These are phyloP conservation scores for Boletus holoroseus DNA, from an alignment of 1,284 basidiomycete species.

Conservation along the genomic window DNA sequence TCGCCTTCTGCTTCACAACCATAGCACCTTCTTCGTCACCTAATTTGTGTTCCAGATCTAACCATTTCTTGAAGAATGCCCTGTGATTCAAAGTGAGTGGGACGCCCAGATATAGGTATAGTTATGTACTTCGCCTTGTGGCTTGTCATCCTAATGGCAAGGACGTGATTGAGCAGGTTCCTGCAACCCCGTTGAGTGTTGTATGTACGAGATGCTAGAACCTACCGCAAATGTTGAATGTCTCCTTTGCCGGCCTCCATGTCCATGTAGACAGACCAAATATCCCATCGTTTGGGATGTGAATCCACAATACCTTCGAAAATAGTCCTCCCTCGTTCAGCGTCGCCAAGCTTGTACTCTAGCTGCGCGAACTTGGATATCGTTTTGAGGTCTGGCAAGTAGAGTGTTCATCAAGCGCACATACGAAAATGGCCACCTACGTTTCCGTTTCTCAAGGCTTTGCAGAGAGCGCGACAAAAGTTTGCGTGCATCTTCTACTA, in stretches of 20 bases:
- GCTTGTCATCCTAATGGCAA: conserved; percentile 82
- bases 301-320: conserved; percentile 96
- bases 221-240: conserved; percentile 69
- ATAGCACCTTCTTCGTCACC: conserved; percentile 84
- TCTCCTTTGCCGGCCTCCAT: conserved; percentile 81
- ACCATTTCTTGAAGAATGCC: conserved; percentile 97
- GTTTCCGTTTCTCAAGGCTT: conserved; percentile 91
- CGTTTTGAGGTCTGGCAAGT: conserved; percentile 77
- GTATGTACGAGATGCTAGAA: conserved; percentile 1
- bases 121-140: conserved; percentile 84
- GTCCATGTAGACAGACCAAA: conserved; percentile 97
- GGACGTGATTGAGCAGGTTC: conserved; percentile 78
- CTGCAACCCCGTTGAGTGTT: conserved; percentile 37
- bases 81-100: conserved; percentile 36
- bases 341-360: conserved; percentile 92
- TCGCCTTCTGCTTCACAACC: conserved; percentile 79
- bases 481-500: conserved; percentile 77
- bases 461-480: conserved; percentile 88
- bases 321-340: conserved; percentile 91
- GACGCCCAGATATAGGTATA: background rate
- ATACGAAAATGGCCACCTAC: conserved; percentile 45
- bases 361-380: conserved; percentile 92
- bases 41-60: conserved; percentile 80
- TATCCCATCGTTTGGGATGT: conserved; percentile 89
- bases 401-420: conserved; percentile 3